A percentile compares a stretch with the other conserved stretches of the same genome.
phyloP scores from a whole-genome alignment of 345 rosid genomes.

The Triadica sebifera region DNA sequence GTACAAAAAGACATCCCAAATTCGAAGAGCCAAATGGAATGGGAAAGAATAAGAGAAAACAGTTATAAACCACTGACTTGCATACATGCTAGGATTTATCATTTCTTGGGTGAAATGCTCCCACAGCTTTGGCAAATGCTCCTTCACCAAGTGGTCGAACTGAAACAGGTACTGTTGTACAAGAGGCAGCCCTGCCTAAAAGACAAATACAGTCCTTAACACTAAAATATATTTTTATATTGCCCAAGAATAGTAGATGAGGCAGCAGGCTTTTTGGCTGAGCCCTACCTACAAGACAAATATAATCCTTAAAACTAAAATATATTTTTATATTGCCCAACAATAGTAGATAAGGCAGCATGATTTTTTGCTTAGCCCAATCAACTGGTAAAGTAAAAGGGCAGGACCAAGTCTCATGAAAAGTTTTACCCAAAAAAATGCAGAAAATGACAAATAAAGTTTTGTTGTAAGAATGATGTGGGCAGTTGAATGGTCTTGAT shows the following conservation, averaged over 20 bases:
- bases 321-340: neutral
- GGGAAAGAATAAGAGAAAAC: conserved; percentile 95
- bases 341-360: neutral
- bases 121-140: conserved; percentile 85
- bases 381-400: neutral
- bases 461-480: neutral
- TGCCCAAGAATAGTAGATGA: neutral
- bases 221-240: neutral
- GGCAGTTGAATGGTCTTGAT: neutral
- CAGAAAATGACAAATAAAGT: neutral
- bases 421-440: neutral
- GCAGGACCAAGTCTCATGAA: neutral
- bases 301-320: neutral
- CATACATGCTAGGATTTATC: conserved; percentile 99
- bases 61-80: conserved; percentile 98
- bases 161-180: conserved; percentile 85
- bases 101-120: conserved; percentile 81
- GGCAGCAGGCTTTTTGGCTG: neutral
- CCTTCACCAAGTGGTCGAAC: conserved; percentile 71
- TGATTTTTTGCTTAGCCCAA: neutral
- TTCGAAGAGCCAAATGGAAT: conserved; percentile 85
- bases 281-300: conserved; percentile 62
- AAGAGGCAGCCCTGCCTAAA: conserved; percentile 87
- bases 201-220: conserved; percentile 8
- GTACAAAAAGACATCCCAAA: conserved; percentile 92